Percentiles rank a stretch among this genome's conserved stretches.
Evolutionary conservation across 352 stramenopile genomes (phyloP).

Genomic region (Globisporangium uncinulatum): DNA sequence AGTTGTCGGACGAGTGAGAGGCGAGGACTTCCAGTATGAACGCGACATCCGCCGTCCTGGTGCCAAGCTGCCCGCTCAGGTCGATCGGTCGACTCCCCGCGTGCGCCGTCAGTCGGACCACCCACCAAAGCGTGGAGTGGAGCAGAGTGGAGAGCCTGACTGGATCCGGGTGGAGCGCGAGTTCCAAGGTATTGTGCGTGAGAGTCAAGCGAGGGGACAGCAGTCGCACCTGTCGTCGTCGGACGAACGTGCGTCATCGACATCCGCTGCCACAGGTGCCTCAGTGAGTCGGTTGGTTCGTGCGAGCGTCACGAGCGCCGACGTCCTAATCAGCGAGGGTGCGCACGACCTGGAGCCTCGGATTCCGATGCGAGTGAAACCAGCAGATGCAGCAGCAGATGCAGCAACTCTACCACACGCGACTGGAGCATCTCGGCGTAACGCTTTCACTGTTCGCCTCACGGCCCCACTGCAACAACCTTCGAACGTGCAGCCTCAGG

Average conservation of each 20-base stretch:
- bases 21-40: neutral
- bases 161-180: conserved; percentile 10
- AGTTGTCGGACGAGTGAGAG: neutral
- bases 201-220: neutral
- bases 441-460: neutral
- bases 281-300: too few relatives aligned
- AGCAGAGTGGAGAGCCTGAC: neutral
- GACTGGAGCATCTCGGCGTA: neutral
- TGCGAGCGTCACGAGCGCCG: too few relatives aligned
- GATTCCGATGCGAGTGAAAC: neutral
- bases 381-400: neutral
- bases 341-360: neutral
- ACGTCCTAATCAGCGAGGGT: too few relatives aligned
- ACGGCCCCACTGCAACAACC: too few relatives aligned
- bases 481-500: too few relatives aligned
- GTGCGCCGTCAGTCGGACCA: neutral
- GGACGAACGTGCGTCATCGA: neutral
- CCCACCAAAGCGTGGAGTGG: neutral
- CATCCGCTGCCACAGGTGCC: too few relatives aligned
- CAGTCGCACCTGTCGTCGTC: neutral
- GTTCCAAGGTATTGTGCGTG: conserved; percentile 10
- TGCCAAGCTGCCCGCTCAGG: neutral
- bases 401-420: neutral
- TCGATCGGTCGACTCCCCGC: neutral
- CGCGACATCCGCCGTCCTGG: neutral